Percentiles rank a stretch among this genome's conserved stretches.
These are phyloP conservation scores for Fusarium solani-melongenae DNA, from an alignment of 2,329 filamentous ascomycete species.

Conservation along the genomic window DNA sequence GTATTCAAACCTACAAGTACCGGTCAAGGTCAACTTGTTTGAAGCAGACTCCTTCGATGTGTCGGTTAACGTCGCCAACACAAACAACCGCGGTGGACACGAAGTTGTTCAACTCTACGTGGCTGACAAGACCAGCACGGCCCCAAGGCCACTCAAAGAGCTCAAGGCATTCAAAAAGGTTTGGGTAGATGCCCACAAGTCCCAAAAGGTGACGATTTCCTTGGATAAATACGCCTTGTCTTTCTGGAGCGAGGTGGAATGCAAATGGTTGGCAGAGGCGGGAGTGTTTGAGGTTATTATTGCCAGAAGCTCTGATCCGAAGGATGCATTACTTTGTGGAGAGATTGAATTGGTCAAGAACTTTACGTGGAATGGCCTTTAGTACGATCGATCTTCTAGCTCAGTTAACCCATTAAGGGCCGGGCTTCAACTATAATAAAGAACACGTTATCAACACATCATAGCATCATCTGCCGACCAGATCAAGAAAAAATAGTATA, in stretches of 20 bases:
- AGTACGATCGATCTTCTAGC: too few relatives aligned
- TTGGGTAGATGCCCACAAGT: not conserved
- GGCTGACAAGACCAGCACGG: not conserved
- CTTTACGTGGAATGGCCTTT: not conserved
- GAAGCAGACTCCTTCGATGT: not conserved
- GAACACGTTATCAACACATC: too few relatives aligned
- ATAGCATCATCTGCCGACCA: not conserved
- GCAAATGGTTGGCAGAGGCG: not conserved
- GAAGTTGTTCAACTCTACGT: slow-evolving; percentile 24
- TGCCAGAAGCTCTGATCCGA: not conserved
- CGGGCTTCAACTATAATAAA: too few relatives aligned
- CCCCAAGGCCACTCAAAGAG: slow-evolving; percentile 11
- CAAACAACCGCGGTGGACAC: not conserved
- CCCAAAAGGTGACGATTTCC: not conserved
- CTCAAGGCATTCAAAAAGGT: slow-evolving; percentile 20
- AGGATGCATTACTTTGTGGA: not conserved
- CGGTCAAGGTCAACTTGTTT: not conserved
- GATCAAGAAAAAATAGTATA: too few relatives aligned
- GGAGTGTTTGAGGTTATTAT: not conserved
- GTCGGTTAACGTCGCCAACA: slow-evolving; percentile 9
- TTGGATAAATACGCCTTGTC: not conserved
- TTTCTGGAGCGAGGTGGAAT: not conserved
- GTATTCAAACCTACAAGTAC: slow-evolving; percentile 50
- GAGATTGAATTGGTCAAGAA: not conserved
- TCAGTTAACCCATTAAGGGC: too few relatives aligned